Conservation (phyloP, 2,329 filamentous ascomycete species). For the Rhinocladiella similis region DNA sequence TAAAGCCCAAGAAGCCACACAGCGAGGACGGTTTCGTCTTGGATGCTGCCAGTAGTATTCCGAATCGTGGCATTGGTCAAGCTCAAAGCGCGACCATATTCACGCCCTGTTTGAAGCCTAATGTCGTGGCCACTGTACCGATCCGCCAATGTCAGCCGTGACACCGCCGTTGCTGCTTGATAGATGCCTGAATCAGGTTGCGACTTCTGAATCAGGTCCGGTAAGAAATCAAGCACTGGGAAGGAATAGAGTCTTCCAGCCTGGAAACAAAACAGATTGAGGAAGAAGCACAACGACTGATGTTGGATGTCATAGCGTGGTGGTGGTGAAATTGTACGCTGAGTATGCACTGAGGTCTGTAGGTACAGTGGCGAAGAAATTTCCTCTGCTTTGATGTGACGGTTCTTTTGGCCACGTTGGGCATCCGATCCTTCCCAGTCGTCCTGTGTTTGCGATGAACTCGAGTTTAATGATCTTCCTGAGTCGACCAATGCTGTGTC, state of each 20-base stretch:
- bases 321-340: slow-evolving; percentile 16
- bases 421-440: background rate
- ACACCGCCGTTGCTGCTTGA: slow-evolving; percentile 25
- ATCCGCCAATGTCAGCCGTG: slow-evolving; percentile 28
- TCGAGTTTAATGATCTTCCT: background rate
- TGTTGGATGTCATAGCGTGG: slow-evolving; percentile 28
- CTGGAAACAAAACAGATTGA: slow-evolving; percentile 29
- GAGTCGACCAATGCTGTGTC: background rate
- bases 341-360: slow-evolving; percentile 5
- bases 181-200: slow-evolving; percentile 15
- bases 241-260: slow-evolving; percentile 25
- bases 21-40: slow-evolving; percentile 27
- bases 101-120: slow-evolving; percentile 22
- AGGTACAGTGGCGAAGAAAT: background rate
- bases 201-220: slow-evolving; percentile 19
- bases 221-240: slow-evolving; percentile 28
- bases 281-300: slow-evolving; percentile 29
- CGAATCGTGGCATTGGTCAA: slow-evolving; percentile 21
- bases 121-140: slow-evolving; percentile 28
- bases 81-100: slow-evolving; percentile 24
- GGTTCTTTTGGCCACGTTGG: background rate
- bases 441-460: slow-evolving; percentile 1
- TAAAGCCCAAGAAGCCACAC: slow-evolving; percentile 29
- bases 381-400: slow-evolving; percentile 14
- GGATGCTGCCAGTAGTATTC: slow-evolving; percentile 18